A percentile compares a stretch with the other conserved stretches of the same genome.
These are phyloP conservation scores for Fusarium scirpi DNA, from an alignment of 2,329 filamentous ascomycete species.

Conservation along the genomic window DNA sequence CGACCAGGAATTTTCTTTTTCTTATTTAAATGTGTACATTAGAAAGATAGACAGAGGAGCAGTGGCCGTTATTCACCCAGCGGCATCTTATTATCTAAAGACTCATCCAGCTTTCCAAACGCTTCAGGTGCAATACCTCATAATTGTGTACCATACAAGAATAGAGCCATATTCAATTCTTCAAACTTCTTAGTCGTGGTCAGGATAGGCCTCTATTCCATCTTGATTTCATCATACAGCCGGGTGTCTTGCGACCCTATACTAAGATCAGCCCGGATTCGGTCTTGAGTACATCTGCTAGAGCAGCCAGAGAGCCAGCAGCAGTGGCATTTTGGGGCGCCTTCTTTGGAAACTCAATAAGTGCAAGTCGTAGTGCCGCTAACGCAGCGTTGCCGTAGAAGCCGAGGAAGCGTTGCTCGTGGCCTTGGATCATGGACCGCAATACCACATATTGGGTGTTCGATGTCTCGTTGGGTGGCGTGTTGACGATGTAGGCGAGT, in stretches of 20 bases:
- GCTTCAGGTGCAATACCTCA: conserved; percentile 3
- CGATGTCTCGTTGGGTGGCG: conserved; percentile 74
- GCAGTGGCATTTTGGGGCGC: conserved; percentile 62
- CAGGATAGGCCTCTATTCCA: conserved; percentile 1
- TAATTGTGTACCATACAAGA: conserved; percentile 11
- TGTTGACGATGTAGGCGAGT: conserved; percentile 81
- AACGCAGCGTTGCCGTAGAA: conserved; percentile 84
- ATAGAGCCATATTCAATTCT: conserved; percentile 13
- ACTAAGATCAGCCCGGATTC: conserved; percentile 63
- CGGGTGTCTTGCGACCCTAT: conserved; percentile 39
- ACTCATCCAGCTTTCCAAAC: conserved; percentile 36
- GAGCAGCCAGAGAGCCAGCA: conserved; percentile 63
- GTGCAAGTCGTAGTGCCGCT: conserved; percentile 75
- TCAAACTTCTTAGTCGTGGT: conserved; percentile 27
- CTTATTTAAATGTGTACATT: conserved; percentile 42
- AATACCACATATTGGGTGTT: conserved; percentile 79
- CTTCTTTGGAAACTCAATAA: conserved; percentile 78
- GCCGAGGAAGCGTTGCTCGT: conserved; percentile 78
- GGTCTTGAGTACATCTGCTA: conserved; percentile 65
- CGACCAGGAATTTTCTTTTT: conserved; percentile 25
- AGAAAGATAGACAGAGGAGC: conserved; percentile 42
- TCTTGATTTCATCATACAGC: neutral
- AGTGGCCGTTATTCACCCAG: conserved; percentile 17
- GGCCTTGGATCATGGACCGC: conserved; percentile 77
- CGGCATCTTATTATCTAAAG: conserved; percentile 41